These are phyloP conservation scores for Sporobolomyces roseus DNA, from an alignment of 768 basidiomycete genomes.

Conservation along the genomic window DNA sequence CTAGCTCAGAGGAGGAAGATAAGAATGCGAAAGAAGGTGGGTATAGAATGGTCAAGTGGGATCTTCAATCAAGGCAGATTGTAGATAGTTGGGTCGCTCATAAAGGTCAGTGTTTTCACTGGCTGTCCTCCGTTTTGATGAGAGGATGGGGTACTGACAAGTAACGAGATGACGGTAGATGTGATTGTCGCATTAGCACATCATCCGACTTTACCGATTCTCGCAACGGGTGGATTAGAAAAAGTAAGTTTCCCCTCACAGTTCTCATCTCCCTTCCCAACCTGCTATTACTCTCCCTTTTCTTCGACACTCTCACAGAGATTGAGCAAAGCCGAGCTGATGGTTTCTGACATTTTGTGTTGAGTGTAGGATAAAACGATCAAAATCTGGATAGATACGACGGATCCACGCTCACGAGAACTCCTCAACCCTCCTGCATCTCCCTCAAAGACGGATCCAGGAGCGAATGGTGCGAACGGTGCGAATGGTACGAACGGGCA, in stretches of 20 bases:
- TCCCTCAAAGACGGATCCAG: too few species aligned
- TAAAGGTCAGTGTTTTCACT: slow-evolving; percentile 56
- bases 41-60: slow-evolving; percentile 84
- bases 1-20: slow-evolving; percentile 77
- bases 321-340: too few species aligned
- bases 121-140: background rate
- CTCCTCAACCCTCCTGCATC: too few species aligned
- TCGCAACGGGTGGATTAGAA: slow-evolving; percentile 32
- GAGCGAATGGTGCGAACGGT: too few species aligned
- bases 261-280: background rate
- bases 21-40: too few species aligned
- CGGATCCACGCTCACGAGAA: too few species aligned
- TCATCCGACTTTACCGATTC: slow-evolving; percentile 21
- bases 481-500: too few species aligned
- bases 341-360: too few species aligned
- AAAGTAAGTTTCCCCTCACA: slow-evolving; percentile 21
- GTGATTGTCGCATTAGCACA: slow-evolving; percentile 26
- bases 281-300: too few species aligned
- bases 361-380: slow-evolving; percentile 25
- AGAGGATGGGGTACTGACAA: background rate
- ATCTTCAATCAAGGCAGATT: slow-evolving; percentile 73
- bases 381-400: slow-evolving; percentile 35
- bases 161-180: slow-evolving; percentile 4
- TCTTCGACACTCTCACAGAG: too few species aligned
- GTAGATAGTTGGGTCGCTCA: slow-evolving; percentile 66